Evolutionary conservation across 108 stramenopile species (phyloP).

Genomic region (Epipyxis sp.): DNA sequence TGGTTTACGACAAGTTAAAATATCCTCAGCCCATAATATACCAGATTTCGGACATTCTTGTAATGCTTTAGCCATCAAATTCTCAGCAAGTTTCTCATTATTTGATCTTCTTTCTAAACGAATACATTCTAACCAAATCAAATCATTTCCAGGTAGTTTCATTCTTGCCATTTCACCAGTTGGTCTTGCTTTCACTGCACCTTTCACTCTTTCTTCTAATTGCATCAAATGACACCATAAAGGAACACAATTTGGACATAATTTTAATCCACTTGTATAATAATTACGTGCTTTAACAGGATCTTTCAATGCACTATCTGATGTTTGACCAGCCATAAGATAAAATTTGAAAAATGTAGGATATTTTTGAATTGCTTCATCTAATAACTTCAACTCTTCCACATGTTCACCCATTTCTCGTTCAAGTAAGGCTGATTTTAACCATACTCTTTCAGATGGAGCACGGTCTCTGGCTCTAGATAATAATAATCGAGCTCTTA

Average conservation of each 20-base stretch:
- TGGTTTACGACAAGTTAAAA: constrained; percentile 72
- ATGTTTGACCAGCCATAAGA: constrained; percentile 92
- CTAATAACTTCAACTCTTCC: constrained; percentile 25
- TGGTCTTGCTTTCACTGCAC: constrained; percentile 82
- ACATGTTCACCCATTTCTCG: constrained; percentile 45
- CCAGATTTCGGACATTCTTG: constrained; percentile 90
- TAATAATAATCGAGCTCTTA: constrained; percentile 79
- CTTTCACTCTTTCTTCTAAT: constrained; percentile 70
- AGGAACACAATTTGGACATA: constrained; percentile 67
- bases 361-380: constrained; percentile 64
- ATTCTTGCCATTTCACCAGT: constrained; percentile 86
- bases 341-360: constrained; percentile 71
- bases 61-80: constrained; percentile 84
- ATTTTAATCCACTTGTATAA: constrained; percentile 67
- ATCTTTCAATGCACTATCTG: constrained; percentile 54
- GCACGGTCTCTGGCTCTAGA: constrained; percentile 68
- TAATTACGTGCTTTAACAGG: constrained; percentile 43
- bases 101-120: constrained; percentile 80
- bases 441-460: constrained; percentile 72
- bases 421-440: constrained; percentile 90
- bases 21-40: constrained; percentile 78
- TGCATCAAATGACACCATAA: constrained; percentile 84
- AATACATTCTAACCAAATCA: constrained; percentile 84
- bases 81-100: constrained; percentile 74
- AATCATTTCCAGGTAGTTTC: constrained; percentile 68